Evolutionary conservation across 805 yeast genomes (phyloP).

Genomic region (Pichia exigua): DNA sequence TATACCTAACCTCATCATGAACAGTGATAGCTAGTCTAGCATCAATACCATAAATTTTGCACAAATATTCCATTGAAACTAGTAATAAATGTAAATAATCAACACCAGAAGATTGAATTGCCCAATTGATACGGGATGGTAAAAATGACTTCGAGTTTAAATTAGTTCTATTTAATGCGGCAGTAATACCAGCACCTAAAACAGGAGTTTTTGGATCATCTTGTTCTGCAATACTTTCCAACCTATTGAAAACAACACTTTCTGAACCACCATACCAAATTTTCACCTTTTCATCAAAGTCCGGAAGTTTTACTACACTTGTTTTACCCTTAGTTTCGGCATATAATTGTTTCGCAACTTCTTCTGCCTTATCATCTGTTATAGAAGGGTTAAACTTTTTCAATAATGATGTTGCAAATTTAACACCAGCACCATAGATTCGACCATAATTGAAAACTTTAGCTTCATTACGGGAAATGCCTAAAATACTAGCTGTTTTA

Average conservation of each 20-base stretch:
- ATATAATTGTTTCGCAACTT: slow-evolving; percentile 61
- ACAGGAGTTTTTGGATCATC: slow-evolving; percentile 83
- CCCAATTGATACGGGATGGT: slow-evolving; percentile 94
- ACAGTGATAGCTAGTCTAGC: slow-evolving; percentile 83
- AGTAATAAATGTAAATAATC: slow-evolving; percentile 84
- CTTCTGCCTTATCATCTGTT: slow-evolving; percentile 56
- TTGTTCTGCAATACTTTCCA: slow-evolving; percentile 81
- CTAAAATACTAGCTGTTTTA: slow-evolving; percentile 82
- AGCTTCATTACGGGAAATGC: slow-evolving; percentile 86
- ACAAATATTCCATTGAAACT: slow-evolving; percentile 79
- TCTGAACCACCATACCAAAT: slow-evolving; percentile 89
- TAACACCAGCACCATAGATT: slow-evolving; percentile 95
- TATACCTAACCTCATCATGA: slow-evolving; percentile 87
- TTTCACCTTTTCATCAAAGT: slow-evolving; percentile 10
- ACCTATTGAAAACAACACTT: slow-evolving; percentile 79
- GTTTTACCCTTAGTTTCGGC: slow-evolving; percentile 73
- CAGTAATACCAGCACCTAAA: slow-evolving; percentile 87
- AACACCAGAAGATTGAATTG: slow-evolving; percentile 96
- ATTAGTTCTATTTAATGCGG: slow-evolving; percentile 62
- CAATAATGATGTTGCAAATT: slow-evolving; percentile 77
- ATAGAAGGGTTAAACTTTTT: slow-evolving; percentile 74
- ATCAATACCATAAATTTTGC: slow-evolving; percentile 52
- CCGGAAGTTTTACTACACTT: slow-evolving; percentile 16
- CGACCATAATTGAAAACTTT: slow-evolving; percentile 95
- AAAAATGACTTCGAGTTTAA: slow-evolving; percentile 59